A percentile compares a stretch with the other conserved stretches of the same genome.
phyloP scores from a whole-genome alignment of 495 filamentous ascomycete species.

The Penicillium simplicissimum region DNA sequence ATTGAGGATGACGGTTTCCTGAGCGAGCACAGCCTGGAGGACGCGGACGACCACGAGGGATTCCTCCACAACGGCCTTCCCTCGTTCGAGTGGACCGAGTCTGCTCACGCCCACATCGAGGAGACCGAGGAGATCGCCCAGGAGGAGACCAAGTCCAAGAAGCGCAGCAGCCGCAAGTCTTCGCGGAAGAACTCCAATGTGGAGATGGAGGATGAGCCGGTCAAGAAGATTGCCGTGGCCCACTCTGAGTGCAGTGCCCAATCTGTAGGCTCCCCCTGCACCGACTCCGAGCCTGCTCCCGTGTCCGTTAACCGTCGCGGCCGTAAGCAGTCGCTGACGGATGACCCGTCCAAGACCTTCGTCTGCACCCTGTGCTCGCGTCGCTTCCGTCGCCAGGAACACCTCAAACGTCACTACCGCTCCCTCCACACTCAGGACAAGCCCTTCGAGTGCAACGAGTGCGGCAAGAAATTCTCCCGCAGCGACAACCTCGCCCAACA shows the following conservation, averaged over 20 bases:
- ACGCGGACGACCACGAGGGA: constrained; percentile 65
- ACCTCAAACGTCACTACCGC: constrained; percentile 97
- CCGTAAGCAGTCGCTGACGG: constrained; percentile 97
- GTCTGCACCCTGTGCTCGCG: constrained; percentile 94
- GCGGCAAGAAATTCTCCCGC: constrained; percentile 98
- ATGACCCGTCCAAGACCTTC: constrained; percentile 98
- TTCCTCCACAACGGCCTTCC: constrained; percentile 54
- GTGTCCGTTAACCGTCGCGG: constrained; percentile 86
- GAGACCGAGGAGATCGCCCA: constrained; percentile 25
- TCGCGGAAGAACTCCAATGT: constrained; percentile 49
- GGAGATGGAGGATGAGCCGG: constrained; percentile 28
- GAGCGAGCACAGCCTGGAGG: constrained; percentile 74
- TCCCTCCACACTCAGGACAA: constrained; percentile 98
- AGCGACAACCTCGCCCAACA: constrained; percentile 98
- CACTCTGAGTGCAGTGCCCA: constrained; percentile 15
- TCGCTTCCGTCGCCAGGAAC: constrained; percentile 97
- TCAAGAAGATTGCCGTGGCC: constrained; percentile 29
- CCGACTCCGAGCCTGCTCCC: constrained; percentile 46
- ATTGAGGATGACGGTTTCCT: constrained; percentile 75
- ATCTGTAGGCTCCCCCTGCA: constrained; percentile 18
- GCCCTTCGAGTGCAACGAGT: constrained; percentile 96
- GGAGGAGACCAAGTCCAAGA: constrained; percentile 62
- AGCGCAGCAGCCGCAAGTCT: constrained; percentile 50
- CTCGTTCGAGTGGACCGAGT: constrained; percentile 41
- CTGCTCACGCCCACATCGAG: constrained; percentile 27